Conservation (phyloP, 129 eudicot genomes). For the Apium graveolens region DNA sequence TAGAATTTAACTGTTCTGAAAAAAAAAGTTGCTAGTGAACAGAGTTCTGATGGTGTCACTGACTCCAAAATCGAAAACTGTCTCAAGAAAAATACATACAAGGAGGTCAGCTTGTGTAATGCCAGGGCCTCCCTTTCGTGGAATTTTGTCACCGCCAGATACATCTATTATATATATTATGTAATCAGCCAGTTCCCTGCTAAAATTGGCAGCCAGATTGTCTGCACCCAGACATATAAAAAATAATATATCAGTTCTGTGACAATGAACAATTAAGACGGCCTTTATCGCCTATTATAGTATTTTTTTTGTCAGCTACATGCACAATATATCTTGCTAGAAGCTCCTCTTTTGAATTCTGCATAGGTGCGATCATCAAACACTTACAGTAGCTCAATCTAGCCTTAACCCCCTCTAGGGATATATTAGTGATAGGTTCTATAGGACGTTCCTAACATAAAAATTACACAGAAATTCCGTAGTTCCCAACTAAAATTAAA, state of each 20-base stretch:
- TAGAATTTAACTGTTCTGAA: background rate
- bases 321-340: background rate
- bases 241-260: background rate
- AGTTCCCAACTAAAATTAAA: background rate
- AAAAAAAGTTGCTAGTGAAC: background rate
- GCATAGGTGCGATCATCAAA: background rate
- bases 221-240: slow-evolving; percentile 46
- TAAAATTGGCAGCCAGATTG: slow-evolving; percentile 93
- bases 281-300: background rate
- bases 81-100: slow-evolving; percentile 26
- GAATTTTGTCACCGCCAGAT: slow-evolving; percentile 95
- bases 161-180: slow-evolving; percentile 93
- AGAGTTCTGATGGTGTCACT: background rate
- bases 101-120: slow-evolving; percentile 99
- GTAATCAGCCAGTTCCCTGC: slow-evolving; percentile 94
- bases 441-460: background rate
- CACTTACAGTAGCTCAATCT: background rate
- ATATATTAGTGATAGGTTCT: too few relatives aligned
- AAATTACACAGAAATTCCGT: background rate
- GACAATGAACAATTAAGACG: background rate
- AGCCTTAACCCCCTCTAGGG: too few relatives aligned
- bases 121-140: slow-evolving; percentile 98
- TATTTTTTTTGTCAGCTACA: background rate
- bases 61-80: background rate
- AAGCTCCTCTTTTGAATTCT: background rate